These are phyloP conservation scores for Adansonia gregorii DNA, from an alignment of 441 rosid genomes.

Conservation along the genomic window DNA sequence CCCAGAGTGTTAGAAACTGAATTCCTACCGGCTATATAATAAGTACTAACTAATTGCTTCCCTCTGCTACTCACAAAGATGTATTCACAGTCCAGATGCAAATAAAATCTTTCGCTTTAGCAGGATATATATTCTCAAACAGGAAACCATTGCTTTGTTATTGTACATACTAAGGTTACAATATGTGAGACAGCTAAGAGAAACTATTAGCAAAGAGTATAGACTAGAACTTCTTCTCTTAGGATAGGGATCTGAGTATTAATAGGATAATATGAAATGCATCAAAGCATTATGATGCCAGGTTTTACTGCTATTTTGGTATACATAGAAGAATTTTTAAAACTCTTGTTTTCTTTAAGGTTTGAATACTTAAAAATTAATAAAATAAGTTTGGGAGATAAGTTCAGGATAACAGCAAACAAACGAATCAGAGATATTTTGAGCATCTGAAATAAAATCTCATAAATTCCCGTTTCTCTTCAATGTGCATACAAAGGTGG, in stretches of 20 bases:
- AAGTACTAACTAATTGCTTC: constrained; percentile 6
- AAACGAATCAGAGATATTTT: background rate
- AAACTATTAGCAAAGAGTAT: constrained; percentile 1
- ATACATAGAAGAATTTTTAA: background rate
- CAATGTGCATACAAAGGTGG: background rate
- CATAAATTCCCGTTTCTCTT: background rate
- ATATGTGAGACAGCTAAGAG: background rate
- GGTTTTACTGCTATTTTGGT: background rate
- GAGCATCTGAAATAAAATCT: constrained; percentile 2
- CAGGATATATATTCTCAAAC: constrained; percentile 8
- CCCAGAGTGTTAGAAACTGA: constrained; percentile 21
- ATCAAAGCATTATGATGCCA: constrained; percentile 13
- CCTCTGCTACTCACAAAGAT: constrained; percentile 1
- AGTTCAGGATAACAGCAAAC: constrained; percentile 12
- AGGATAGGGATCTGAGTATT: constrained; percentile 6
- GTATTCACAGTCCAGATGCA: constrained; percentile 1
- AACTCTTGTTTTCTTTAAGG: background rate
- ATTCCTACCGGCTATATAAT: constrained; percentile 4
- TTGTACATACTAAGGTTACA: background rate
- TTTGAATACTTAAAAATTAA: background rate
- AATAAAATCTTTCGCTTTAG: background rate
- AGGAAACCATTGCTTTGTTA: constrained; percentile 9
- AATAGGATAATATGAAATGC: background rate
- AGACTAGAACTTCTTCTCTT: constrained; percentile 9
- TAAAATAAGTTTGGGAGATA: constrained; percentile 7